These are phyloP conservation scores for Tuber melanosporum DNA, from an alignment of 495 filamentous ascomycete species.

Conservation along the genomic window DNA sequence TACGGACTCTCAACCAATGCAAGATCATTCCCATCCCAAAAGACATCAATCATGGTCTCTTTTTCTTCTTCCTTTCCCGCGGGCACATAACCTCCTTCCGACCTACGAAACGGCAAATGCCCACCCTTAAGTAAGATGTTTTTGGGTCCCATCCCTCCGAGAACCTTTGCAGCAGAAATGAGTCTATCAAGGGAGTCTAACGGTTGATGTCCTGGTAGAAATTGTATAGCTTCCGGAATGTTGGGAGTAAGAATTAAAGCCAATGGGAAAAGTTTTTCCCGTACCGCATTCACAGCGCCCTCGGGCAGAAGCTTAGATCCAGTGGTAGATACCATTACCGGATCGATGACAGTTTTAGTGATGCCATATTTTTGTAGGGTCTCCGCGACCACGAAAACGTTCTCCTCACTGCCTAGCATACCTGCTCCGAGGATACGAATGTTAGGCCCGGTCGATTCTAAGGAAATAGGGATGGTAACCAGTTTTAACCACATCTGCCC, in stretches of 20 bases:
- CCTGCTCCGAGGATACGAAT: conserved; percentile 48
- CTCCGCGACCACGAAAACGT: conserved; percentile 66
- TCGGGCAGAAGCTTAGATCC: conserved; percentile 68
- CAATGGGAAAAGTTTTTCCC: conserved; percentile 62
- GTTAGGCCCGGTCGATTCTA: not conserved
- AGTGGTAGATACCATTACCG: conserved; percentile 89
- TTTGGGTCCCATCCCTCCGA: conserved; percentile 63
- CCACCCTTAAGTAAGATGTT: conserved; percentile 88
- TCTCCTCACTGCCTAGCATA: conserved; percentile 79
- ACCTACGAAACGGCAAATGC: conserved; percentile 70
- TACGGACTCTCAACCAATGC: conserved; percentile 62
- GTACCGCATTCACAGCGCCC: conserved; percentile 59
- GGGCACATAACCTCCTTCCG: conserved; percentile 45
- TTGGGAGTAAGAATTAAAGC: conserved; percentile 86
- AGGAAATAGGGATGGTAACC: conserved; percentile 50
- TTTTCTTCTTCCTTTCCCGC: conserved; percentile 54
- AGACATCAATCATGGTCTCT: conserved; percentile 64
- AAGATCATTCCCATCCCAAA: conserved; percentile 55
- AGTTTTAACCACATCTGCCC: conserved; percentile 83
- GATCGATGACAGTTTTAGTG: conserved; percentile 69
- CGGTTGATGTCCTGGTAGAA: conserved; percentile 40
- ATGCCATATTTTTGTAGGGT: conserved; percentile 56
- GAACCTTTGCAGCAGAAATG: conserved; percentile 54
- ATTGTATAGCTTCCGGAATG: conserved; percentile 73
- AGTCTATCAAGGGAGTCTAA: conserved; percentile 54